A percentile compares a stretch with the other conserved stretches of the same genome.
Conservation (phyloP, 108 stramenopile genomes). For the Cyclotella atomus region DNA sequence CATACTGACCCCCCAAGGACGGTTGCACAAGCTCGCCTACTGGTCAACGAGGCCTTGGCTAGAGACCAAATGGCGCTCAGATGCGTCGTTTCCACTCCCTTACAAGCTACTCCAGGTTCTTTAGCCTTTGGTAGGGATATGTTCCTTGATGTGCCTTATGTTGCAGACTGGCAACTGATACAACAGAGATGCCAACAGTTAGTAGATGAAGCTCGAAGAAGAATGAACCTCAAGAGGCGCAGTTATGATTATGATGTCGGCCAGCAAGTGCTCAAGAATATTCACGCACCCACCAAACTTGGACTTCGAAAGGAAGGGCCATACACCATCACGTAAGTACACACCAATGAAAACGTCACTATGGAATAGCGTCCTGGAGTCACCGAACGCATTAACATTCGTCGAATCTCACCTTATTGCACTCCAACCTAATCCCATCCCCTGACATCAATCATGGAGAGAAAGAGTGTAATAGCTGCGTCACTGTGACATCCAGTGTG, state of each 20-base stretch:
- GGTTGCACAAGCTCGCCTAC: background rate
- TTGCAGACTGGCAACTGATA: slow-evolving; percentile 19
- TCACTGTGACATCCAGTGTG: no score
- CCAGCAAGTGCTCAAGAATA: slow-evolving; percentile 2
- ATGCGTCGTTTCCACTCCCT: background rate
- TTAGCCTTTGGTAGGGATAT: slow-evolving; percentile 50
- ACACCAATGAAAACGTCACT: slow-evolving; percentile 11
- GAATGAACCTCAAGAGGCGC: background rate
- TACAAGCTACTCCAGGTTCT: slow-evolving; percentile 45
- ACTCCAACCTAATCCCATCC: background rate
- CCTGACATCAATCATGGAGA: background rate
- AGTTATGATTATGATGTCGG: background rate
- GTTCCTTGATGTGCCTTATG: slow-evolving; percentile 39
- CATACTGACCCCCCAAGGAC: background rate
- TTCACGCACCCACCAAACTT: slow-evolving; percentile 1
- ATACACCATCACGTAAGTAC: slow-evolving; percentile 4
- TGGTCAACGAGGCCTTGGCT: background rate
- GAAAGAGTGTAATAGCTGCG: background rate
- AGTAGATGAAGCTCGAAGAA: background rate
- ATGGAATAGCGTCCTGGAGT: slow-evolving; percentile 6
- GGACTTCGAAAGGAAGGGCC: background rate
- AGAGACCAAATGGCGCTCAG: slow-evolving; percentile 25
- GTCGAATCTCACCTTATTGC: background rate
- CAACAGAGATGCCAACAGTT: background rate
- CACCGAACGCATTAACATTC: slow-evolving; percentile 15